Evolutionary conservation across 2,329 filamentous ascomycete species (phyloP).

Genomic region (Epichloe hybrida): DNA sequence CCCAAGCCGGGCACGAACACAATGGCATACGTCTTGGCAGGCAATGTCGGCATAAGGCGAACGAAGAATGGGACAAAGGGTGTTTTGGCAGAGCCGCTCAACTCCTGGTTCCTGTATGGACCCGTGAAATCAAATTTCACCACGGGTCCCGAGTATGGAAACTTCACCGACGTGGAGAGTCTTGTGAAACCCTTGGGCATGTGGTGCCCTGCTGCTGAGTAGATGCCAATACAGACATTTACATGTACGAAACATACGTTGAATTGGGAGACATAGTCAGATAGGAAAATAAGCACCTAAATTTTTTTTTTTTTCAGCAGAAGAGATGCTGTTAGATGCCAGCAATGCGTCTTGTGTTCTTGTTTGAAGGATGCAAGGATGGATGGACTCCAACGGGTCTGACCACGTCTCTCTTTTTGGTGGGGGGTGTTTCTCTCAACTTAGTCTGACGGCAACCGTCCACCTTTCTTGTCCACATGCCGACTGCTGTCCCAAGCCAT

Average conservation of each 20-base stretch:
- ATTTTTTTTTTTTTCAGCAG: too few species aligned
- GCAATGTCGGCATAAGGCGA: conserved; percentile 22
- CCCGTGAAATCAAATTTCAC: conserved; percentile 17
- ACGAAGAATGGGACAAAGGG: conserved; percentile 6
- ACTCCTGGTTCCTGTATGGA: conserved; percentile 28
- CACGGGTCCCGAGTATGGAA: conserved; percentile 9
- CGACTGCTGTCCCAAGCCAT: not conserved
- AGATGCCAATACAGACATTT: too few species aligned
- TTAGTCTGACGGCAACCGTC: not conserved
- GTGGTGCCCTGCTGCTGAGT: conserved; percentile 3
- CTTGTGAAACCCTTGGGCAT: conserved; percentile 6
- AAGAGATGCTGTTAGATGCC: too few species aligned
- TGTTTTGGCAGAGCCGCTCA: conserved; percentile 21
- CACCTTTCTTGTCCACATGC: not conserved
- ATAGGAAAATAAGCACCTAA: too few species aligned
- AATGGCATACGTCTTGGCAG: conserved; percentile 23
- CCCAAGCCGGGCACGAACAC: conserved; percentile 6
- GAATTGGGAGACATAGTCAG: too few species aligned
- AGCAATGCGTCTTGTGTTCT: too few species aligned
- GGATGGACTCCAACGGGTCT: not conserved
- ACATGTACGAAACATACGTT: too few species aligned
- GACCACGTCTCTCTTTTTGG: not conserved
- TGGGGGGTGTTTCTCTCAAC: not conserved
- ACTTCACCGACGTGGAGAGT: conserved; percentile 9
- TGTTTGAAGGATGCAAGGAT: not conserved